Evolutionary conservation across 306 rosid species (phyloP), one percentile per base, ranked within the genome.

Genomic region (Quercus mongolica): DNA sequence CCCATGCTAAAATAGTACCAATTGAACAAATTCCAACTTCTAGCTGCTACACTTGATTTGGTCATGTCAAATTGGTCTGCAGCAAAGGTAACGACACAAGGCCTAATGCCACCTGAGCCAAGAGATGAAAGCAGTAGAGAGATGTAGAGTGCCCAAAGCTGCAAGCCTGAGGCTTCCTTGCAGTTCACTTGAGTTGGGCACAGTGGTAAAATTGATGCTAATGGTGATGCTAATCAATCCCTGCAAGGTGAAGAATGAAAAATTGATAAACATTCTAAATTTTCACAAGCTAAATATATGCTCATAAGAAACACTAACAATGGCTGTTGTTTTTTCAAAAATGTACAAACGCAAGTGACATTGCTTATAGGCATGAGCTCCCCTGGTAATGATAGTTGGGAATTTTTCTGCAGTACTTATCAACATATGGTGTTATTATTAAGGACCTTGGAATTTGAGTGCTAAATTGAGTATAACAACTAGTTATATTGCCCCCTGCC

Each of bases 1-100:
- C 85, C 90, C 94, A 92, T 94, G 86, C 79, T 51, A 41, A 94
- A 94, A 56, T 85, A 85, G 86, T 88, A 92, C 92, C 92, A 87
- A 49, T 92, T 92, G 87, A 94, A 94, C 31, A 94, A 89, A 71
- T 87, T 92, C 97, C 97, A 94, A 0, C 82, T 81, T 56, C 94
- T 83, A 1, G 79, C 31, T 17, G 79, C 85, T 0, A 89, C 83
- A 1, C 89, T 90, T 10, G 44, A 64, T 79, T 83, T 89, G 62
- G 86, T 31, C 97, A 88, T 94, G 69, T 94, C 88, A 25, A 94
- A 75, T 77, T 94, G 98, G 87, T 92, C 96, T 2, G 94, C 97
- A 4, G 96, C 92, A 54, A 94, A 92, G n/a, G 96, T 86, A 2
- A 94, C 94, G 2, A 94, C 94, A 69, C 97, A 92, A 0, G 97